These are phyloP conservation scores for Priceomyces carsonii DNA, from an alignment of 805 yeast species.

Conservation along the genomic window DNA sequence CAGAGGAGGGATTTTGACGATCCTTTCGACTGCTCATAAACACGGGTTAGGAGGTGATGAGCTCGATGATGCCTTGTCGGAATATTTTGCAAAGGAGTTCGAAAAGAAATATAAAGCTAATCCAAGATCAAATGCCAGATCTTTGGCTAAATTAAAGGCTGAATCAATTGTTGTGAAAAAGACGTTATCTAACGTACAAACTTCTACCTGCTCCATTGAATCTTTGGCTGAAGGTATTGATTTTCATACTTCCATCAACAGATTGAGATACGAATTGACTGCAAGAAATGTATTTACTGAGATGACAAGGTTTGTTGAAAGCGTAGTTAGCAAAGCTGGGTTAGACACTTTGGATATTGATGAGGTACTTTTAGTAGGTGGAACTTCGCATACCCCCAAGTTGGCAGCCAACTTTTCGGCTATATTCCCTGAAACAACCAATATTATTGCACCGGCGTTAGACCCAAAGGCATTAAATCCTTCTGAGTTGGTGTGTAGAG, in stretches of 20 bases:
- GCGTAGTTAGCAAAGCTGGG: slow-evolving; percentile 76
- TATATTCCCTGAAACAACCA: slow-evolving; percentile 79
- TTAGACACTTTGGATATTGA: slow-evolving; percentile 84
- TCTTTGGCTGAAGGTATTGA: slow-evolving; percentile 93
- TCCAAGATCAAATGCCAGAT: slow-evolving; percentile 79
- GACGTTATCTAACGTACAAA: slow-evolving; percentile 85
- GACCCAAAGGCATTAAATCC: slow-evolving; percentile 84
- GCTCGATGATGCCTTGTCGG: slow-evolving; percentile 77
- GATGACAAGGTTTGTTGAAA: slow-evolving; percentile 75
- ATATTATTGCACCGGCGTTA: slow-evolving; percentile 70
- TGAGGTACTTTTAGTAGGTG: slow-evolving; percentile 91
- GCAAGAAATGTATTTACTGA: slow-evolving; percentile 76
- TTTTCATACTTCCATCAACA: slow-evolving; percentile 89
- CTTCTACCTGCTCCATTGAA: slow-evolving; percentile 91
- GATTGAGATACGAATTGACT: slow-evolving; percentile 88
- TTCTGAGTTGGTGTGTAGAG: slow-evolving; percentile 85
- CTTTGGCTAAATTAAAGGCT: slow-evolving; percentile 82
- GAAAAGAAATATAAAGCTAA: slow-evolving; percentile 82
- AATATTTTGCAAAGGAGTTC: slow-evolving; percentile 89
- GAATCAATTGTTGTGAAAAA: slow-evolving; percentile 85
- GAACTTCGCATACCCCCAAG: slow-evolving; percentile 90
- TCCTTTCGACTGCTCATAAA: slow-evolving; percentile 83
- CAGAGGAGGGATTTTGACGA: slow-evolving; percentile 91
- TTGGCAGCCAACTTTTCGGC: slow-evolving; percentile 71
- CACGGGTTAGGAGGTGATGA: slow-evolving; percentile 83